phyloP scores from a whole-genome alignment of 768 basidiomycete genomes.

The Rhizopogon vesiculosus region DNA sequence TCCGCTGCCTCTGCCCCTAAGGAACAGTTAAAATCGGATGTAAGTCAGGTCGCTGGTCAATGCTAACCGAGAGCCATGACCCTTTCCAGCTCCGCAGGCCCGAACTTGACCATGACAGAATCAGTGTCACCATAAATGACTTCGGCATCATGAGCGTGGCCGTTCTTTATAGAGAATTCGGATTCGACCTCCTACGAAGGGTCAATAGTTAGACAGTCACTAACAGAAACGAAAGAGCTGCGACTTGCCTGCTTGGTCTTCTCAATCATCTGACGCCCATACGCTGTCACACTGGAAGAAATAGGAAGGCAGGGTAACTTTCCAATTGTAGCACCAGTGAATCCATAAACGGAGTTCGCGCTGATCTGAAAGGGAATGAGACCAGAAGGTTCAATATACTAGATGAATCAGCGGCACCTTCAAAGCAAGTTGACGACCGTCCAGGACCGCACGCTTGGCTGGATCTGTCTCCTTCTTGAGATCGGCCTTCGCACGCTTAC shows the following conservation, averaged over 20 bases:
- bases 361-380: constrained; percentile 66
- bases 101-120: constrained; percentile 98
- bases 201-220: background rate
- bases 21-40: background rate
- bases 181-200: constrained; percentile 74
- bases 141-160: constrained; percentile 80
- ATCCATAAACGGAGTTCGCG: constrained; percentile 98
- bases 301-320: constrained; percentile 95
- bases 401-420: constrained; percentile 50
- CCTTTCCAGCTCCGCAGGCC: constrained; percentile 75
- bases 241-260: constrained; percentile 76
- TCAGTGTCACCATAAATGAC: constrained; percentile 99
- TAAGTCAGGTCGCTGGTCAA: background rate
- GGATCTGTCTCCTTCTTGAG: constrained; percentile 96
- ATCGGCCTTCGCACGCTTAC: constrained; percentile 94
- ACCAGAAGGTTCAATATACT: background rate
- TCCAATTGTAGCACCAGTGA: constrained; percentile 96
- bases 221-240: background rate
- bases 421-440: constrained; percentile 93
- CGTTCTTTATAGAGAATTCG: constrained; percentile 81
- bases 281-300: constrained; percentile 92
- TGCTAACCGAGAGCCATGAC: constrained; percentile 87
- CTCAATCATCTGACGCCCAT: constrained; percentile 99
- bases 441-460: constrained; percentile 94
- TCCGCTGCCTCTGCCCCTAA: constrained; percentile 90